Percentiles rank a stretch among this genome's conserved stretches.
Evolutionary conservation across 148 eudicot species (phyloP).

Genomic region (Vaccinium corymbosum): DNA sequence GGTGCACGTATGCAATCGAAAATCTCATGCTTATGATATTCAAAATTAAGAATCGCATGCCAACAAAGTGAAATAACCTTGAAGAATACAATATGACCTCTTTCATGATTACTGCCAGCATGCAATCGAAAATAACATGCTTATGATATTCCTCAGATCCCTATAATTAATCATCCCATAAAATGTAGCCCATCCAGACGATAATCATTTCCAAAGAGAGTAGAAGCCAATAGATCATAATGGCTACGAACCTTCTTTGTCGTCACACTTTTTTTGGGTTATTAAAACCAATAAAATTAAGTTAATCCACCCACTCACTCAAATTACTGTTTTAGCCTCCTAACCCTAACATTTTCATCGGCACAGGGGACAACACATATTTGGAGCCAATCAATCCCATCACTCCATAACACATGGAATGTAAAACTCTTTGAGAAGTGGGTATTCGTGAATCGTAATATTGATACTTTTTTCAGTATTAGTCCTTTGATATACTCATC

Average conservation of each 20-base stretch:
- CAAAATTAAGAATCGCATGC: neutral
- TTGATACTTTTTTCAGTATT: neutral
- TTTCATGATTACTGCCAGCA: constrained; percentile 34
- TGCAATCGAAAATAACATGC: constrained; percentile 10
- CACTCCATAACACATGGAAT: neutral
- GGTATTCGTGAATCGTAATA: neutral
- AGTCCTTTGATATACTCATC: neutral
- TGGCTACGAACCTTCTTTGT: neutral
- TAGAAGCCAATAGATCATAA: neutral
- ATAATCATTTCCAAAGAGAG: neutral
- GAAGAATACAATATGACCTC: neutral
- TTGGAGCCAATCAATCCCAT: neutral
- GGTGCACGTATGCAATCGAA: too few species aligned
- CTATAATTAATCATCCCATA: neutral
- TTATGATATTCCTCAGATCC: constrained; percentile 9
- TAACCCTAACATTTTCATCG: neutral
- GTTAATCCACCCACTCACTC: neutral
- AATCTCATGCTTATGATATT: neutral
- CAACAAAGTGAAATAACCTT: neutral
- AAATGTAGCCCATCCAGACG: neutral
- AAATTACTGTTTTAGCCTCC: neutral
- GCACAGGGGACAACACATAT: neutral
- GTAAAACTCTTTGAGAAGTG: neutral
- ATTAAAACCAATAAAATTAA: too few species aligned
- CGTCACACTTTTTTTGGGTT: neutral